Percentiles rank a stretch among this genome's conserved stretches.
phyloP scores from a whole-genome alignment of 1,139 yeast species.

The Nakaseomyces sp. region DNA sequence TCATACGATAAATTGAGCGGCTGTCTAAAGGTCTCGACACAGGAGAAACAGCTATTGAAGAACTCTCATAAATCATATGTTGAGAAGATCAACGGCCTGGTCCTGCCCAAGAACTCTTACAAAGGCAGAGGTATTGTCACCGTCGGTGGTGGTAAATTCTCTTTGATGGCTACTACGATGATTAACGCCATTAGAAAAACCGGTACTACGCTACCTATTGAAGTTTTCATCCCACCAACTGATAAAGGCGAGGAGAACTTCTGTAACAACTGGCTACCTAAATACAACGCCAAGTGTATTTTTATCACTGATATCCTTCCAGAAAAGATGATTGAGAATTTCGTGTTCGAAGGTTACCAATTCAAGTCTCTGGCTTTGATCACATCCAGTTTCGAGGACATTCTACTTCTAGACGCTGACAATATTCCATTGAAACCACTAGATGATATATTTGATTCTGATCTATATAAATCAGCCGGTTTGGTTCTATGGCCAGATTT shows the following conservation, averaged over 20 bases:
- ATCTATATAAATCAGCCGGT: constrained; percentile 48
- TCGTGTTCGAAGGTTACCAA: constrained; percentile 63
- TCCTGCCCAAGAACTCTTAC: constrained; percentile 41
- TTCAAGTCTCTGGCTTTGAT: constrained; percentile 69
- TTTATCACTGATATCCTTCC: constrained; percentile 52
- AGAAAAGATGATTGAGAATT: constrained; percentile 35
- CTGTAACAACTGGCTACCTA: constrained; percentile 58
- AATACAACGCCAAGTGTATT: constrained; percentile 61
- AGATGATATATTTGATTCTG: constrained; percentile 44
- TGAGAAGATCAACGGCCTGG: constrained; percentile 38
- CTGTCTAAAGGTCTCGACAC: constrained; percentile 36
- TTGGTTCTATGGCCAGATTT: constrained; percentile 76
- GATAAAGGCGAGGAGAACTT: constrained; percentile 59
- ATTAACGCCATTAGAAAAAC: constrained; percentile 54
- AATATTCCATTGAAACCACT: constrained; percentile 56
- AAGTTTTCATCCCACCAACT: constrained; percentile 60
- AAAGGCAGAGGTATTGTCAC: constrained; percentile 71
- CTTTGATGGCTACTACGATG: constrained; percentile 61
- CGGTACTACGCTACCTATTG: constrained; percentile 65
- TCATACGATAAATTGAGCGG: constrained; percentile 18
- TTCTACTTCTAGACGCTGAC: constrained; percentile 71
- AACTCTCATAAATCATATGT: constrained; percentile 48
- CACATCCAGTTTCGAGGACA: constrained; percentile 68
- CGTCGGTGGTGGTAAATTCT: constrained; percentile 75
- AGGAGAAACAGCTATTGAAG: constrained; percentile 41